phyloP scores from a whole-genome alignment of 2,329 filamentous ascomycete species.

The Penicillium nordicum region DNA sequence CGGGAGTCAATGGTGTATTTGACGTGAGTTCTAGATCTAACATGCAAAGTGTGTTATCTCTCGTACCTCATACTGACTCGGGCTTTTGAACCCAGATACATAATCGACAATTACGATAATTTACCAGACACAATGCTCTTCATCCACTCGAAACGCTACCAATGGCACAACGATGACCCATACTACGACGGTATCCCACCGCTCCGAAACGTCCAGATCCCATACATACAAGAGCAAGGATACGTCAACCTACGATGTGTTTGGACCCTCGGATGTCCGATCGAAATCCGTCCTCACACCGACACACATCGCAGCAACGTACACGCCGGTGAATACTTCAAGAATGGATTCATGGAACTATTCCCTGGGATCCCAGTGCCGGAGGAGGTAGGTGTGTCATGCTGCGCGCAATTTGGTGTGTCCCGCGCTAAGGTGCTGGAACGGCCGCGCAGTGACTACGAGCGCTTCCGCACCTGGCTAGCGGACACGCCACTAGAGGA shows the following conservation, averaged over 20 bases:
- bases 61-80: constrained; percentile 4
- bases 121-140: constrained; percentile 43
- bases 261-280: constrained; percentile 52
- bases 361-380: constrained; percentile 45
- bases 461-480: constrained; percentile 50
- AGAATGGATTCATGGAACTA: constrained; percentile 48
- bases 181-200: constrained; percentile 51
- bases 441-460: constrained; percentile 49
- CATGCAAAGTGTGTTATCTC: background rate
- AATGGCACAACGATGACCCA: constrained; percentile 52
- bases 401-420: constrained; percentile 56
- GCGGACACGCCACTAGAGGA: constrained; percentile 47
- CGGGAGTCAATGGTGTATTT: constrained; percentile 46
- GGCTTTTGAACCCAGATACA: constrained; percentile 32
- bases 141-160: constrained; percentile 40
- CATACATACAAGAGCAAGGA: constrained; percentile 49
- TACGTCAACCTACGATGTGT: constrained; percentile 55
- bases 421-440: constrained; percentile 47
- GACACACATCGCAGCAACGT: constrained; percentile 44
- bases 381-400: constrained; percentile 48
- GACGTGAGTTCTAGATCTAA: constrained; percentile 33
- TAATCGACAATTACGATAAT: constrained; percentile 43
- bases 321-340: constrained; percentile 50
- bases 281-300: constrained; percentile 48
- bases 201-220: constrained; percentile 48